Base-by-base conservation (phyloP, 1,284 basidiomycete genomes). In the Schizopora paradoxa region DNA sequence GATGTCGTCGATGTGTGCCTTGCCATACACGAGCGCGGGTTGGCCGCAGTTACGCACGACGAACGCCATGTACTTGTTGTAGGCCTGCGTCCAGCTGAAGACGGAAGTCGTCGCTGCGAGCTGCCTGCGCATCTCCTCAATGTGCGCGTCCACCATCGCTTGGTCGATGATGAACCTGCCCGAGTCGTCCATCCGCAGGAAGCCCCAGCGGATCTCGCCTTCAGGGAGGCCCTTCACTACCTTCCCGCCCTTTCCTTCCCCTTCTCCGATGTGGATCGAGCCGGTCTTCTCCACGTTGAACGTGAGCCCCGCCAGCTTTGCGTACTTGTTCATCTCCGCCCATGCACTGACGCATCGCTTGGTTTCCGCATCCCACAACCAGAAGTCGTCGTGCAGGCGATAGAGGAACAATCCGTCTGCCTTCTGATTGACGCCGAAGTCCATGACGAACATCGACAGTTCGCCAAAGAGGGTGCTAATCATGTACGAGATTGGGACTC, bases 51-150 rank as follows among this genome's bases (percentile, higher is more conserved):
- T 68, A 6, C 66, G 57, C 21, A 58, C 43, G 53, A 69, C 64
- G 54, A 68, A 69, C 7, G 60, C 59, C 61, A 66, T 64, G 48
- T 68, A 70, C 51, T 66, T 67, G 58, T 70, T 70, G 48, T 66
- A 68, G 3, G 56, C 61, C 49, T 67, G 66, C 16, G 68, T 59
- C 63, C 66, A 70, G 0, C 69, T 67, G 42, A 69, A 63, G 25
- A 69, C 56, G 1, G 66, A 68, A 50, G 64, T 66, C 21, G 67
- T 64, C 8, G 58, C 58, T 0, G 54, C 51, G 0, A 71, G 60
- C 50, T 69, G 68, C 14, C 64, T 61, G 18, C 61, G 59, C 25
- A 71, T 58, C 48, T 69, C 68, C 3, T 43, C 48, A 48, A 69
- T 68, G 44, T 70, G 66, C 2, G 37, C 29, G 45, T 65, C 59